phyloP scores from a whole-genome alignment of 192 early-diverging fungal species.

The Coemansia guatemalensis region DNA sequence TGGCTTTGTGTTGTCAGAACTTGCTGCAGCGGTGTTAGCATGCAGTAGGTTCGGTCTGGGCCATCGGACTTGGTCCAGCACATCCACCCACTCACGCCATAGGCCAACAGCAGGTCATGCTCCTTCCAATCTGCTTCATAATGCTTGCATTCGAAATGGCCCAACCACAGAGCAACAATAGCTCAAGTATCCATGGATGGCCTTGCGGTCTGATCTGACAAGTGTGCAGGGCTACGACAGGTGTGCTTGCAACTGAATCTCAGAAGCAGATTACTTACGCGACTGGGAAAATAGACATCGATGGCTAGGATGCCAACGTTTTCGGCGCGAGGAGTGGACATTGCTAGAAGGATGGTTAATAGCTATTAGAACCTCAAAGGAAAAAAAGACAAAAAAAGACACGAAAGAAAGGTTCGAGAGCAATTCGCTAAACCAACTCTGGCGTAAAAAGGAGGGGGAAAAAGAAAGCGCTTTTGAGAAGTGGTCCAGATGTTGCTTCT shows the following conservation, averaged over 20 bases:
- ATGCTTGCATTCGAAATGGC: background rate
- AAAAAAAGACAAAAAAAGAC: slow-evolving; percentile 10
- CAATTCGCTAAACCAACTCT: background rate
- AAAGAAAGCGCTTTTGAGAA: background rate
- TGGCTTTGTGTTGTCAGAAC: background rate
- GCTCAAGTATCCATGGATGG: background rate
- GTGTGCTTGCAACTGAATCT: background rate
- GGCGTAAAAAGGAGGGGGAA: background rate
- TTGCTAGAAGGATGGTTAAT: background rate
- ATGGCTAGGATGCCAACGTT: slow-evolving; percentile 67
- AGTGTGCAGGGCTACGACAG: background rate
- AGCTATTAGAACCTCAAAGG: background rate
- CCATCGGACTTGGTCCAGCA: background rate
- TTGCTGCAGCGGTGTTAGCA: background rate
- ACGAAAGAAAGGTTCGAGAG: background rate
- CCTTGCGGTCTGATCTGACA: background rate
- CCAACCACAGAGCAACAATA: background rate
- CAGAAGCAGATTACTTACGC: slow-evolving; percentile 32
- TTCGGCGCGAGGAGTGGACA: slow-evolving; percentile 49
- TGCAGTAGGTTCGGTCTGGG: background rate
- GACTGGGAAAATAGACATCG: slow-evolving; percentile 67
- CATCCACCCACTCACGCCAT: background rate
- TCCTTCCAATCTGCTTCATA: background rate
- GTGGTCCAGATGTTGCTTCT: background rate
- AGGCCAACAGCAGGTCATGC: background rate